phyloP scores from a whole-genome alignment of 1,284 basidiomycete species.

The Mixia osmundae region DNA sequence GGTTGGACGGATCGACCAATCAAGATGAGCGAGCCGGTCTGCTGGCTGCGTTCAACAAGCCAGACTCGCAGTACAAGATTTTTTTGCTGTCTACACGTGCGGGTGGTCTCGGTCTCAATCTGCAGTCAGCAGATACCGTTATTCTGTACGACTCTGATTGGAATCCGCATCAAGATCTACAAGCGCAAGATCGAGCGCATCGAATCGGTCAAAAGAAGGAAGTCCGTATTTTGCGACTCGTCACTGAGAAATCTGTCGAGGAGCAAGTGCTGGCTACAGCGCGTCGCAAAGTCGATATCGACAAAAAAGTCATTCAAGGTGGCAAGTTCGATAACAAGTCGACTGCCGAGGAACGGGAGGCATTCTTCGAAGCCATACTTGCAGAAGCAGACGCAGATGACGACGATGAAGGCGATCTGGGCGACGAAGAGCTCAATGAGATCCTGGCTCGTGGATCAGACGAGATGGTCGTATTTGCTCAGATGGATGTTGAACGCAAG shows the following conservation, averaged over 20 bases:
- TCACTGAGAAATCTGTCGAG: conserved; percentile 94
- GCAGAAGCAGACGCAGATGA: conserved; percentile 66
- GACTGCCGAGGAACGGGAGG: conserved; percentile 85
- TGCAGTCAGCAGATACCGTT: conserved; percentile 97
- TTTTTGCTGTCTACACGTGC: conserved; percentile 94
- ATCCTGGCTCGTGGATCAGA: conserved; percentile 67
- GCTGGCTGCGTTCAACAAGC: conserved; percentile 76
- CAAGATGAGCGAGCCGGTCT: conserved; percentile 86
- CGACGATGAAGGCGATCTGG: conserved; percentile 82
- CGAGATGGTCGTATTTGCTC: conserved; percentile 52
- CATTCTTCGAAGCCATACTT: conserved; percentile 33
- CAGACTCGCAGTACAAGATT: conserved; percentile 67
- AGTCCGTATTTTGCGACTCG: conserved; percentile 85
- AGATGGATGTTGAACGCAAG: conserved; percentile 64
- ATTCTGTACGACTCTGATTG: conserved; percentile 52
- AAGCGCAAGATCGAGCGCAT: conserved; percentile 44
- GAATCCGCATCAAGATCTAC: conserved; percentile 88
- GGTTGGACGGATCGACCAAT: conserved; percentile 93
- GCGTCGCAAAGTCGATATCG: conserved; percentile 90
- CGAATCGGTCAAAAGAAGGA: conserved; percentile 99
- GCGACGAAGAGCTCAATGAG: conserved; percentile 92
- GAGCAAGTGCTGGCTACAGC: conserved; percentile 78
- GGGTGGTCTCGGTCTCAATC: conserved; percentile 88
- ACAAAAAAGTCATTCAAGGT: conserved; percentile 58
- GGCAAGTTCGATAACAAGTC: conserved; percentile 62